phyloP scores from a whole-genome alignment of 768 basidiomycete genomes.

The Rhodotorula diobovata region DNA sequence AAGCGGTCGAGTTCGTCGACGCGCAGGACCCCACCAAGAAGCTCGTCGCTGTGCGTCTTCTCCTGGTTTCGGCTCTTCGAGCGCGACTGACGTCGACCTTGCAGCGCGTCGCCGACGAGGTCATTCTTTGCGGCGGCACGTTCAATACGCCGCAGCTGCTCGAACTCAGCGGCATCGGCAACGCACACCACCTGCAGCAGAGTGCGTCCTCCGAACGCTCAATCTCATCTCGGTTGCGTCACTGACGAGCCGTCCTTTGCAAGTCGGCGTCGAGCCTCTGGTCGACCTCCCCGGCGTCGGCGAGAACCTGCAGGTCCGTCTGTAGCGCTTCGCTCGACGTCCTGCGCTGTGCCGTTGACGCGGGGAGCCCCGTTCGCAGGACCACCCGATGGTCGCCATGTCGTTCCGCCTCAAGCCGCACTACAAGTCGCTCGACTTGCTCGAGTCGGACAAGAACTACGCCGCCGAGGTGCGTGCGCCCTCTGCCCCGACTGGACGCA shows the following conservation, averaged over 20 bases:
- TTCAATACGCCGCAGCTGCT: constrained; percentile 33
- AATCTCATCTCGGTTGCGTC: background rate
- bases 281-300: constrained; percentile 53
- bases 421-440: constrained; percentile 21
- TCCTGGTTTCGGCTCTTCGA: background rate
- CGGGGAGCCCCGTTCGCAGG: constrained; percentile 33
- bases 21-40: background rate
- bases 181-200: constrained; percentile 3
- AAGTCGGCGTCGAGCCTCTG: constrained; percentile 43
- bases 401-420: constrained; percentile 23
- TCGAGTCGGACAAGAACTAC: constrained; percentile 4
- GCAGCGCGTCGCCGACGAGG: constrained; percentile 31
- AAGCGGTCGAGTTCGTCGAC: constrained; percentile 22
- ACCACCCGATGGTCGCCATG: constrained; percentile 31
- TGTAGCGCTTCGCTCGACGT: too few relatives aligned
- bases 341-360: background rate
- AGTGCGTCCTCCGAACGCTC: background rate
- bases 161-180: constrained; percentile 33
- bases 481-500: background rate
- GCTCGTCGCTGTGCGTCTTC: constrained; percentile 3
- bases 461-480: background rate
- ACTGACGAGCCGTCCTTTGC: background rate
- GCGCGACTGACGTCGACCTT: background rate
- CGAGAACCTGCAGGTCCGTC: constrained; percentile 46
- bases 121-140: constrained; percentile 39